These are phyloP conservation scores for Ampelocalamus luodianensis DNA, from an alignment of 176 grass and related monocot species.

Conservation along the genomic window DNA sequence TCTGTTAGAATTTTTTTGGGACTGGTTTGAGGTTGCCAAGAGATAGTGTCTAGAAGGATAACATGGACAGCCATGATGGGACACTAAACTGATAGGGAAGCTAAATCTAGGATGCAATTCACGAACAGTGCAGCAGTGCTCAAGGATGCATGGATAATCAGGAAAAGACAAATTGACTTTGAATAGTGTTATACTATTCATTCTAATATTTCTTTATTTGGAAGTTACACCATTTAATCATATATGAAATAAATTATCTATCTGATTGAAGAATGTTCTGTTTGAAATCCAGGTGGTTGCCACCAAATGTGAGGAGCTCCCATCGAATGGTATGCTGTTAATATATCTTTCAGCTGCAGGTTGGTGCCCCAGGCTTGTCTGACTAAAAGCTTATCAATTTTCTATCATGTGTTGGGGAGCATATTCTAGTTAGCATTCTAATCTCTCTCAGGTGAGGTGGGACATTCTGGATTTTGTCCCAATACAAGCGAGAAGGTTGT, in stretches of 20 bases:
- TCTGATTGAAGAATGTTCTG: background rate
- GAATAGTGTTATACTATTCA: background rate
- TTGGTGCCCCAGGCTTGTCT: slow-evolving; percentile 44
- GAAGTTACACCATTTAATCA: background rate
- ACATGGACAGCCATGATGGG: background rate
- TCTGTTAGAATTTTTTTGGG: too few relatives aligned
- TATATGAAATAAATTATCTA: background rate
- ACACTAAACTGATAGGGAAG: background rate
- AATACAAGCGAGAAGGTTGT: slow-evolving; percentile 65
- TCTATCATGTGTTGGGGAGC: background rate
- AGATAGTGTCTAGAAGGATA: background rate
- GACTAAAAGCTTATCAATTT: slow-evolving; percentile 27
- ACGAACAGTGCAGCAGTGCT: background rate
- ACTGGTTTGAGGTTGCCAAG: too few relatives aligned
- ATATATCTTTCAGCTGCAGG: slow-evolving; percentile 93
- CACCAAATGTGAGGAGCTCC: slow-evolving; percentile 93
- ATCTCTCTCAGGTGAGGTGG: slow-evolving; percentile 60
- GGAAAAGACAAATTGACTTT: background rate
- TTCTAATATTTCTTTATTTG: background rate
- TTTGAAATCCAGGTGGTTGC: slow-evolving; percentile 71
- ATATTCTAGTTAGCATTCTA: slow-evolving; percentile 25
- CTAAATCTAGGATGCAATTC: background rate
- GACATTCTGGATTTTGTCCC: slow-evolving; percentile 51
- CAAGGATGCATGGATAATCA: background rate
- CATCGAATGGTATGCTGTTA: slow-evolving; percentile 75